Base-by-base conservation (phyloP, 257 asterid species). In the Sherardia arvensis region DNA sequence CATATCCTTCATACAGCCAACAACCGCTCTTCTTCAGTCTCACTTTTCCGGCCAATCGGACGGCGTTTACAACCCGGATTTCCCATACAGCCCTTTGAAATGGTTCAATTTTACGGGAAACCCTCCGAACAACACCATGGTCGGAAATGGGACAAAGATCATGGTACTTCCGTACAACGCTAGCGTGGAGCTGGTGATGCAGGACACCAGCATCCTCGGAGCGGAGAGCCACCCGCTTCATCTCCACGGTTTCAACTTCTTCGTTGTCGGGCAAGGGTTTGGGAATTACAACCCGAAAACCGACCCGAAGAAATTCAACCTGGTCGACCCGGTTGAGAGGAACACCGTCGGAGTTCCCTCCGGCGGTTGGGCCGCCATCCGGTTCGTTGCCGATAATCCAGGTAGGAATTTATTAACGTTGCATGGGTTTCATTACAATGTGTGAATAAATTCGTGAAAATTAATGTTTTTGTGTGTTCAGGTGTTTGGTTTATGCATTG, bases 401-500 rank as follows among this genome's bases (percentile, higher is more conserved):
- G 94, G 90, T 85, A 18, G 18, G 17, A 6, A 9, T 49, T 5
- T 3, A 4, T 15, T 11, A 8, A 36, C 3, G 3, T 30, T 30
- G 12, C 1, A 36, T 36, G 14, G 15, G 12, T 38, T 38, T 17
- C 47, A 43, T 43, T 4, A 43, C 51, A 15, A 0, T 4, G 20
- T 4, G 51, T 4, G 4, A 43, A 7, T 14, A 6, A 43, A 43
- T 48, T 17, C 54, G 11, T 49, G 23, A 49, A 49, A 14, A n/a
- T 49, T 4, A 20, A 23, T 53, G 8, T 56, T 21, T 26, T 2
- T 59, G 28, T 60, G 64, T 66, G 20, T 61, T 22, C 25, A 82
- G 88, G 88, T 11, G 88, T 82, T 6, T 79, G 88, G 88, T 79
- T 80, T 70, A 78, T 83, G 86, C 90, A 83, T 66, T 83, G 86